Conservation (phyloP, 495 filamentous ascomycete species). For the Penicillium cosmopolitanum region DNA sequence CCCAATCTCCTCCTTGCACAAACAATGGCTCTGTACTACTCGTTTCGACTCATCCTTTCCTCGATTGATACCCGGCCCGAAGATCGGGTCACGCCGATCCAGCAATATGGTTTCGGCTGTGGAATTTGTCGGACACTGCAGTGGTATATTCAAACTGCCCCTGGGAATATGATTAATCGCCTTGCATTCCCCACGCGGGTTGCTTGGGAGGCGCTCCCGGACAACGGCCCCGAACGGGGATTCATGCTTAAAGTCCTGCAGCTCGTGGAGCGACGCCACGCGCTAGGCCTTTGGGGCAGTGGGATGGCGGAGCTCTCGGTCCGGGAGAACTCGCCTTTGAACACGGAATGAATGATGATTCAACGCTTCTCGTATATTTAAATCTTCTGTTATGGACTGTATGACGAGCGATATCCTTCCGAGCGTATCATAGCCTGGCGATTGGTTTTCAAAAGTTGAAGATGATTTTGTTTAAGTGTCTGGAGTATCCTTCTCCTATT, state of each 20-base stretch:
- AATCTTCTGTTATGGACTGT: slow-evolving; percentile 2
- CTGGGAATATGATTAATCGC: slow-evolving; percentile 53
- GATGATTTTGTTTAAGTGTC: not conserved
- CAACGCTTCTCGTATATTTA: not conserved
- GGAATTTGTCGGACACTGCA: slow-evolving; percentile 47
- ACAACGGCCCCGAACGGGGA: slow-evolving; percentile 39
- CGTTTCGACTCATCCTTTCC: slow-evolving; percentile 42
- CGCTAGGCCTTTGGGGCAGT: slow-evolving; percentile 46
- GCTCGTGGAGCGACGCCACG: slow-evolving; percentile 45
- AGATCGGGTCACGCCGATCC: slow-evolving; percentile 35
- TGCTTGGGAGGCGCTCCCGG: slow-evolving; percentile 48
- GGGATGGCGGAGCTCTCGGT: slow-evolving; percentile 46
- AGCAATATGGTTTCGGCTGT: slow-evolving; percentile 47
- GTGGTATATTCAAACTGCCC: slow-evolving; percentile 44
- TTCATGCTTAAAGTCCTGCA: slow-evolving; percentile 45
- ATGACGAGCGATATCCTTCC: slow-evolving; percentile 18
- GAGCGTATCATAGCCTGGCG: slow-evolving; percentile 7
- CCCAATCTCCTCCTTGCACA: slow-evolving; percentile 48
- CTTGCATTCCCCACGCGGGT: slow-evolving; percentile 49
- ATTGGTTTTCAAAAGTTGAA: slow-evolving; percentile 1
- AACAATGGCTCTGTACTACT: slow-evolving; percentile 48
- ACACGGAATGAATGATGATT: slow-evolving; percentile 9
- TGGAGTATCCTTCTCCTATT: not conserved
- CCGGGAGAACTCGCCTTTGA: slow-evolving; percentile 29
- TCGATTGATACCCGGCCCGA: slow-evolving; percentile 40